Evolutionary conservation across 495 filamentous ascomycete species (phyloP).

Genomic region (Hypoxylon rickii): DNA sequence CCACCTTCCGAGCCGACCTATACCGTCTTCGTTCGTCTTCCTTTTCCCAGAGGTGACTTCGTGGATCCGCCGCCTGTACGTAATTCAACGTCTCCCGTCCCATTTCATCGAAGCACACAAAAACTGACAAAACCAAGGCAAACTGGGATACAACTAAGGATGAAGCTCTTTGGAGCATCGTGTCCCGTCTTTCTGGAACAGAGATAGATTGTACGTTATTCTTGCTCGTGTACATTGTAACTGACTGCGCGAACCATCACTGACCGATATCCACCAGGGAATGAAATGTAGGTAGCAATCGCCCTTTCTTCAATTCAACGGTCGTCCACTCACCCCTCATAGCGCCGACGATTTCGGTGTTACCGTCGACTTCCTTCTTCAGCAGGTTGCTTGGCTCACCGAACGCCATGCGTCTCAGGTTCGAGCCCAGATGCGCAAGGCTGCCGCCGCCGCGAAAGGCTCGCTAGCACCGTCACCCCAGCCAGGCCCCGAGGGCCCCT

Average conservation of each 20-base stretch:
- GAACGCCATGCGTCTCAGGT: conserved; percentile 89
- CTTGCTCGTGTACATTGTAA: conserved; percentile 8
- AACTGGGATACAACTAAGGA: conserved; percentile 77
- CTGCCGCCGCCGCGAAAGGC: conserved; percentile 52
- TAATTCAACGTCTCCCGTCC: conserved; percentile 26
- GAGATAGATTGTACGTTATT: conserved; percentile 78
- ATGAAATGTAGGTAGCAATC: conserved; percentile 65
- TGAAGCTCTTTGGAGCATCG: conserved; percentile 82
- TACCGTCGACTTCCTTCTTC: conserved; percentile 83
- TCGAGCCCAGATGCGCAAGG: conserved; percentile 85
- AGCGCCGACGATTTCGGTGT: conserved; percentile 62
- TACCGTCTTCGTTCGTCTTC: conserved; percentile 84
- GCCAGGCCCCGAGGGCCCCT: conserved; percentile 49
- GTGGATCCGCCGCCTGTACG: conserved; percentile 84
- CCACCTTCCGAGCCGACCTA: conserved; percentile 51
- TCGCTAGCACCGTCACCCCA: conserved; percentile 57
- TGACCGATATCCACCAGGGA: conserved; percentile 60
- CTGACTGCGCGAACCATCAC: conserved; percentile 40
- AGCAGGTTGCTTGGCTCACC: conserved; percentile 94
- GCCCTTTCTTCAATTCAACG: conserved; percentile 14
- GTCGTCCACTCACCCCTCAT: conserved; percentile 23
- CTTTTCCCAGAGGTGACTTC: conserved; percentile 85
- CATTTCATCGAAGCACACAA: too few species aligned
- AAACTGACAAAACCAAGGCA: conserved; percentile 40
- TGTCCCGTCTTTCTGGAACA: conserved; percentile 76